These are phyloP conservation scores for Moesziomyces globuligerus DNA, from an alignment of 1,284 basidiomycete genomes.

Conservation along the genomic window DNA sequence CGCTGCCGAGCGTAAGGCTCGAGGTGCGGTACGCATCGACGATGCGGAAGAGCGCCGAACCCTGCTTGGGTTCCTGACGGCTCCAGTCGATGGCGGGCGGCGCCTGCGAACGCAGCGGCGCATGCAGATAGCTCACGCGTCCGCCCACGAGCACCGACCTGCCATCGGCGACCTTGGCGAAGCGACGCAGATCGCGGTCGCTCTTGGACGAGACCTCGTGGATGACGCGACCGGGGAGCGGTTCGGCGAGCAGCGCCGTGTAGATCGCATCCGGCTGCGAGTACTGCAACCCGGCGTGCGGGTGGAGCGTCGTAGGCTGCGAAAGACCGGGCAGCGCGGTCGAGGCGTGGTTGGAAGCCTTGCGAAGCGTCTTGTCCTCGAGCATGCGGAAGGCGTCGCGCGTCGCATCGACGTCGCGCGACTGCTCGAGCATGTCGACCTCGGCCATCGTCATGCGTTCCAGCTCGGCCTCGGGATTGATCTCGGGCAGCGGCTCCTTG, in stretches of 20 bases:
- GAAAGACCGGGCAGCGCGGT: conserved; percentile 23
- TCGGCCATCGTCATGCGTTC: conserved; percentile 36
- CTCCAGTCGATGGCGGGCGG: conserved; percentile 46
- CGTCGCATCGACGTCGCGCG: conserved; percentile 36
- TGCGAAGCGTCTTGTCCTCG: conserved; percentile 16
- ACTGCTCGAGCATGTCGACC: conserved; percentile 49
- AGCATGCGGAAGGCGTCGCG: conserved; percentile 41
- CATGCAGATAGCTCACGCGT: conserved; percentile 36
- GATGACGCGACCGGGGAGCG: conserved; percentile 51
- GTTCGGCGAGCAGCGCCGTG: conserved; percentile 48
- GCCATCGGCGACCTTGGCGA: conserved; percentile 28
- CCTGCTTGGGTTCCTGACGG: conserved; percentile 32
- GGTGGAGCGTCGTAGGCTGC: conserved; percentile 51
- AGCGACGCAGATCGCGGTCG: conserved; percentile 18
- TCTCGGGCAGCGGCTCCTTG: conserved; percentile 33
- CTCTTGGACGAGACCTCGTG: conserved; percentile 35
- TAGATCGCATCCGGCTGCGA: conserved; percentile 61
- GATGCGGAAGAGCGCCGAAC: conserved; percentile 42
- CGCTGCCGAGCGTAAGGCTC: conserved; percentile 14
- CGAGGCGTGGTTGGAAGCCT: conserved; percentile 4
- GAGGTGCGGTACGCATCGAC: conserved; percentile 40
- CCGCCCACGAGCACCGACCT: conserved; percentile 39
- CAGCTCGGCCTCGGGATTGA: conserved; percentile 49
- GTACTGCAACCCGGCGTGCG: conserved; percentile 60
- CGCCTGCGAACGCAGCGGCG: conserved; percentile 28